Conservation (phyloP, 2,329 filamentous ascomycete species). For the Pyrenochaeta sp. region DNA sequence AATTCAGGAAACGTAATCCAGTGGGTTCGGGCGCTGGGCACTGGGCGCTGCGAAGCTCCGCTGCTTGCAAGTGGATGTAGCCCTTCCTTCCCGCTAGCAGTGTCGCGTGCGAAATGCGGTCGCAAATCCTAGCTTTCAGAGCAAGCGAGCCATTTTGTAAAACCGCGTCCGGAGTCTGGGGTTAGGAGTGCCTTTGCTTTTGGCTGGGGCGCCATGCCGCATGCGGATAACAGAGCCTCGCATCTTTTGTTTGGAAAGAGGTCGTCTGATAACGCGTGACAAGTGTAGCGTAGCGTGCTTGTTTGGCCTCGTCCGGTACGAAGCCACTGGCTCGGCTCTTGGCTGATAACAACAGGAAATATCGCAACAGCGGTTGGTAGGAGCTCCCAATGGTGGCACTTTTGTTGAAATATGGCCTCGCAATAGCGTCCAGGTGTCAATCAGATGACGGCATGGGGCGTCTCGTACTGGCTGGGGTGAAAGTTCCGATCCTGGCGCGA, state of each 20-base stretch:
- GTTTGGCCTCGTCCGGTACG: neutral
- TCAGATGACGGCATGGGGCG: slow-evolving; percentile 26
- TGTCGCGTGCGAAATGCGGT: neutral
- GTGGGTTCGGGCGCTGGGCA: slow-evolving; percentile 3
- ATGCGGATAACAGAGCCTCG: slow-evolving; percentile 16
- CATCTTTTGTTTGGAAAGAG: slow-evolving; percentile 30
- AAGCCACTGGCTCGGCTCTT: slow-evolving; percentile 6
- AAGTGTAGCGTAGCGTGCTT: slow-evolving; percentile 1
- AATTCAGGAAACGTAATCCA: slow-evolving; percentile 27
- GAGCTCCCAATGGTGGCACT: slow-evolving; percentile 2
- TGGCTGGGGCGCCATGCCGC: slow-evolving; percentile 14
- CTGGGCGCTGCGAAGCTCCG: slow-evolving; percentile 7
- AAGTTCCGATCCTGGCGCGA: slow-evolving; percentile 11
- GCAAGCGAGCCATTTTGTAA: slow-evolving; percentile 13
- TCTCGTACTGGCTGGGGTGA: slow-evolving; percentile 3
- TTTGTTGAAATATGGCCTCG: slow-evolving; percentile 6
- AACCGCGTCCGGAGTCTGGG: slow-evolving; percentile 7
- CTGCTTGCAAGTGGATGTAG: slow-evolving; percentile 9
- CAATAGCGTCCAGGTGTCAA: slow-evolving; percentile 4
- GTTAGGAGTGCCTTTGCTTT: slow-evolving; percentile 12
- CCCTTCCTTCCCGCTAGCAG: neutral
- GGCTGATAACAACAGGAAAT: slow-evolving; percentile 16
- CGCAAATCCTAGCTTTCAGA: slow-evolving; percentile 3
- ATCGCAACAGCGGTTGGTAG: slow-evolving; percentile 11
- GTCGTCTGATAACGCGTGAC: slow-evolving; percentile 18